These are phyloP conservation scores for Puya raimondii DNA, from an alignment of 176 grass and related monocot genomes.

Conservation along the genomic window DNA sequence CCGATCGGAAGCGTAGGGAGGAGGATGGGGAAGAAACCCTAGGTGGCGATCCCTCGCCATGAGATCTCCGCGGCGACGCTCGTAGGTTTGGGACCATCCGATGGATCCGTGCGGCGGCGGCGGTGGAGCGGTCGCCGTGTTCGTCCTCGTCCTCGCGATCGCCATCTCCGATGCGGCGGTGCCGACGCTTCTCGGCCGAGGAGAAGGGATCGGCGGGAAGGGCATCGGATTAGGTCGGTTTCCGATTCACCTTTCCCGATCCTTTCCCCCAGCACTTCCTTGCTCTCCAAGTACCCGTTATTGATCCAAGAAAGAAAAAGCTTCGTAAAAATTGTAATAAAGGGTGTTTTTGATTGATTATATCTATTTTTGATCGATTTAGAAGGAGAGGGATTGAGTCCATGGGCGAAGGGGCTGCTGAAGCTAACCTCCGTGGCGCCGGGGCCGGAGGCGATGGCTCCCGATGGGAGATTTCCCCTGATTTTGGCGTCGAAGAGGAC, in stretches of 20 bases:
- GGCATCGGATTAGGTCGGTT: not conserved
- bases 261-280: not conserved
- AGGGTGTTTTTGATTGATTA: not conserved
- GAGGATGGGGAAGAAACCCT: conserved; percentile 12
- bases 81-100: not conserved
- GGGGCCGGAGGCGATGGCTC: conserved; percentile 37
- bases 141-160: not conserved
- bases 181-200: not conserved
- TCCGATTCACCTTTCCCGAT: not conserved
- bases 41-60: not conserved
- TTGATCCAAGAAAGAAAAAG: too few species aligned
- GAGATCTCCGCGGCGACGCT: not conserved
- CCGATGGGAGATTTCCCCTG: conserved; percentile 41
- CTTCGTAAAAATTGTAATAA: not conserved
- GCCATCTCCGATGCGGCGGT: not conserved
- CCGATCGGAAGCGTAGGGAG: not conserved
- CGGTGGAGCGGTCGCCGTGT: conserved; percentile 13
- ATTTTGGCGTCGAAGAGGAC: conserved; percentile 78
- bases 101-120: conserved; percentile 3
- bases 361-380: not conserved
- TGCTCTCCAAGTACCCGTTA: too few species aligned
- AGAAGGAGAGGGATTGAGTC: conserved; percentile 67
- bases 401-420: conserved; percentile 76
- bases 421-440: conserved; percentile 41
- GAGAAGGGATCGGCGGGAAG: not conserved